Base-by-base conservation (phyloP, 2,329 filamentous ascomycete genomes). In the Fusarium veterinarium region DNA sequence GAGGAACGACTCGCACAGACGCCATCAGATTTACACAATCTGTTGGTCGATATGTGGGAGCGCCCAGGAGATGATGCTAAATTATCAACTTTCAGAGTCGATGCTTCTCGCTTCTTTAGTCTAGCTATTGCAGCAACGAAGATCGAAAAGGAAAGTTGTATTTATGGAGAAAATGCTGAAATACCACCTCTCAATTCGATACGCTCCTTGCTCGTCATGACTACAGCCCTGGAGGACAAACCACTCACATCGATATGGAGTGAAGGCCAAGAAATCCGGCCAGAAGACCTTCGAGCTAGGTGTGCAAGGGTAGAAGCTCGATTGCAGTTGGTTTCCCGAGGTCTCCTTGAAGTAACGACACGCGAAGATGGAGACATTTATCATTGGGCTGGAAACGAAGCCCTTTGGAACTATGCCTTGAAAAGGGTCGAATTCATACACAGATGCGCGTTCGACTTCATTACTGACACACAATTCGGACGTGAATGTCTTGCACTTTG, bases 341-440 rank as follows among this genome's bases (percentile, higher is more conserved):
- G 52, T 33, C 38, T 56, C n/a, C 52, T 56, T 1, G 52, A 56
- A 40, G 52, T 42, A 25, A 25, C 3, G 3, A 53, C 6, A 16
- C 4, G 2, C 3, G 0, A 37, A 19, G 4, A 35, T 13, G 8
- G 23, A 16, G 16, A 1, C 5, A 1, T 1, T 13, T 5, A 4
- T 4, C 5, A 1, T 4, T 48, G 16, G 3, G 16, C 1, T 10
- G 48, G 31, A 12, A 20, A 20, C 1, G 1, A 20, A 28, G 8
- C 3, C 0, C 31, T 52, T 20, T 4, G 0, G 1, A 1, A 1
- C 5, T 37, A 10, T 28, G 0, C 5, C 5, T 0, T 20, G 4
- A 20, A 0, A 20, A 16, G 6, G 17, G 12, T 52, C 3, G 33
- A 38, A 0, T 52, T 52, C 4, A 28, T 52, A 25, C 49, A 52